Base-by-base conservation (phyloP, 805 yeast species). In the Pichia membranifaciens region DNA sequence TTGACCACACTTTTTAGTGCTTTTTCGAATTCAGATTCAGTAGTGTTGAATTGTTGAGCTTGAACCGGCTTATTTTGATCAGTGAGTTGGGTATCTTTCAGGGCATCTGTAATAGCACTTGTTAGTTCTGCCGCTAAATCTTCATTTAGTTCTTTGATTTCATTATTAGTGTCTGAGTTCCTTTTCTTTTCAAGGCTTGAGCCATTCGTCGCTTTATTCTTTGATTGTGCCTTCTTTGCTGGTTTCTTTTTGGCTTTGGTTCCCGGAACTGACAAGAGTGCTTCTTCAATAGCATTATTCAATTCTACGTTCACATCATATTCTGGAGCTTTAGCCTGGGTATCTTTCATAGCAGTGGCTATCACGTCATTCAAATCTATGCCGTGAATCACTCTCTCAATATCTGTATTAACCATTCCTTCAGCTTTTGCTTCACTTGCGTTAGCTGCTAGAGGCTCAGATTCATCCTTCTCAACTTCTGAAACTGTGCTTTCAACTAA, bases 1-100 rank as follows among this genome's bases (percentile, higher is more conserved):
- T 74, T 71, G 16, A 79, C 82, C 66, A 78, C 74, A 50, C 75
- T 77, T 3, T 77, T 80, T 33, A 79, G 56, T 0, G 82, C 82
- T 43, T 71, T 73, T 44, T 79, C 75, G 43, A 76, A 68, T 3
- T 70, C 74, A 48, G 69, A 70, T 20, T 60, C 62, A 21, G 6
- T 33, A 52, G 56, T 9, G 51, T 13, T 9, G 10, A 10, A 7
- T 16, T 13, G 6, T 13, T 15, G 1, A 9, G 17, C 7, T 8
- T 23, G 25, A 22, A 41, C 32, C 2, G 17, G 12, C 3, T n/a
- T 3, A 15, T 41, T 43, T 9, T n/a, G 7, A 12, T 45, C 47
- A 23, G 38, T 23, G 1, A 45, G 22, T n/a, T 40, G 43, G 3
- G 46, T 39, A 13, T 52, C 56, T 31, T 48, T 48, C 18, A 60